Conservation (phyloP, 768 basidiomycete species). For the Amanita fuliginea region DNA sequence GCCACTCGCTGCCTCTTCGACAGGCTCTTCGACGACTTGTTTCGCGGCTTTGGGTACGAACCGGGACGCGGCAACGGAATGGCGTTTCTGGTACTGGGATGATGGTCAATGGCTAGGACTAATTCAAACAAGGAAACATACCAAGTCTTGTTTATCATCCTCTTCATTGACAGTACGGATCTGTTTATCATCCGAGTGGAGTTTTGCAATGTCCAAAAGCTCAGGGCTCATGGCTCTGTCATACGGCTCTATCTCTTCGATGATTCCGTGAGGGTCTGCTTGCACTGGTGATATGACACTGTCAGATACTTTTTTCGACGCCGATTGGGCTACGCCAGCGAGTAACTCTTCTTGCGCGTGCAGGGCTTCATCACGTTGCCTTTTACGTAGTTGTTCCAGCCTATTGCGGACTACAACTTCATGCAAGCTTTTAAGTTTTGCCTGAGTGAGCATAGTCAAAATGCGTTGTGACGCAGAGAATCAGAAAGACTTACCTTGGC, state of each 20-base stretch:
- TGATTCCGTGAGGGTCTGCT: constrained; percentile 20
- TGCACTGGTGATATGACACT: constrained; percentile 25
- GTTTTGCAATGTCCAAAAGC: constrained; percentile 58
- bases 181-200: constrained; percentile 70
- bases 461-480: neutral
- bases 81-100: constrained; percentile 65
- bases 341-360: constrained; percentile 87
- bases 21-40: constrained; percentile 43
- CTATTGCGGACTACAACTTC: constrained; percentile 96
- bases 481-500: constrained; percentile 53
- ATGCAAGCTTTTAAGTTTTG: constrained; percentile 84
- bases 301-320: constrained; percentile 25
- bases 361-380: constrained; percentile 91
- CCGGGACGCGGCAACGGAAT: constrained; percentile 70
- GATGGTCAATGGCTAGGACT: neutral
- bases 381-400: constrained; percentile 89
- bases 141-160: constrained; percentile 56
- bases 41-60: constrained; percentile 76
- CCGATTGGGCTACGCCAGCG: constrained; percentile 62
- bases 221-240: constrained; percentile 78
- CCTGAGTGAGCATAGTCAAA: constrained; percentile 29
- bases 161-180: constrained; percentile 64
- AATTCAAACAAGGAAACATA: constrained; percentile 21
- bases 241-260: constrained; percentile 72
- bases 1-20: constrained; percentile 46